phyloP scores from a whole-genome alignment of 331 rosid species.

The Arachis monticola region DNA sequence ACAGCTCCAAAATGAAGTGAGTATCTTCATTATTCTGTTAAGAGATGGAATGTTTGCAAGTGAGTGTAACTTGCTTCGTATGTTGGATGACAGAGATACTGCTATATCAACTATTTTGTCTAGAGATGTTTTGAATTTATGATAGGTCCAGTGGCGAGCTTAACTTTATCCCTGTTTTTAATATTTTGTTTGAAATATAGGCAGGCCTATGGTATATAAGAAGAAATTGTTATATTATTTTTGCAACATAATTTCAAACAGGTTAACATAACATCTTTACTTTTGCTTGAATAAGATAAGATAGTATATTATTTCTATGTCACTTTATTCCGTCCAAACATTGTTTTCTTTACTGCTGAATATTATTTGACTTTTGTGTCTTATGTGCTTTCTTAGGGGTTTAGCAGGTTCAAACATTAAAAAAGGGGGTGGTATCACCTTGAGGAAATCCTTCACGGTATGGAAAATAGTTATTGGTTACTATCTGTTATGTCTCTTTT shows the following conservation, averaged over 20 bases:
- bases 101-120: not conserved
- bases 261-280: slow-evolving; percentile 7
- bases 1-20: slow-evolving; percentile 63
- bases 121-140: slow-evolving; percentile 15
- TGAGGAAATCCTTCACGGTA: slow-evolving; percentile 69
- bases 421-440: slow-evolving; percentile 42
- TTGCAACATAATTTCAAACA: not conserved
- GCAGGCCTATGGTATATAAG: not conserved
- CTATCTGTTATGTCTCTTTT: slow-evolving; percentile 1
- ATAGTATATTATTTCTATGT: not conserved
- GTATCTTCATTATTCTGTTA: slow-evolving; percentile 41
- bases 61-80: slow-evolving; percentile 2
- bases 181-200: not conserved
- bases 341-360: slow-evolving; percentile 8
- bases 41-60: slow-evolving; percentile 11
- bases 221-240: not conserved
- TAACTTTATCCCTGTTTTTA: not conserved
- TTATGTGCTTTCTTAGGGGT: slow-evolving; percentile 51
- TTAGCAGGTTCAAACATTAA: slow-evolving; percentile 51
- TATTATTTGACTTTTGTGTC: slow-evolving; percentile 35
- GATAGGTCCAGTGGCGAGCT: slow-evolving; percentile 15
- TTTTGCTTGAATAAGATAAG: slow-evolving; percentile 14
- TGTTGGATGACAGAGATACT: no score
- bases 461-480: slow-evolving; percentile 22
- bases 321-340: slow-evolving; percentile 21